A percentile compares a stretch with the other conserved stretches of the same genome.
Conservation (phyloP, 805 yeast species). For the Lachancea meyersii region DNA sequence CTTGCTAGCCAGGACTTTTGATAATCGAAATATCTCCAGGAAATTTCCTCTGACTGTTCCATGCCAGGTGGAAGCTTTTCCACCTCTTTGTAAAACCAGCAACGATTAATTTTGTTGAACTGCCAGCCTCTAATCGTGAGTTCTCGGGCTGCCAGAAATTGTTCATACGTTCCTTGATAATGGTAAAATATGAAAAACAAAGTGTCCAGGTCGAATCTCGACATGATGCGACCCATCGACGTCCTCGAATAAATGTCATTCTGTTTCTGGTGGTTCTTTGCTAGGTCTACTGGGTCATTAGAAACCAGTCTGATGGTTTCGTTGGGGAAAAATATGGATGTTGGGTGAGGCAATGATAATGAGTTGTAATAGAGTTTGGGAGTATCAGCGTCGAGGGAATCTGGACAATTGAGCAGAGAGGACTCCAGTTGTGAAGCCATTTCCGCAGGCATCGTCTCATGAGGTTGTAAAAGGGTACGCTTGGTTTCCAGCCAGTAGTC, state of each 20-base stretch:
- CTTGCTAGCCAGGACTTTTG: conserved; percentile 63
- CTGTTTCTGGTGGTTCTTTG: conserved; percentile 7
- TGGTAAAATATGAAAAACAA: conserved; percentile 90
- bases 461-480: conserved; percentile 27
- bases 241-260: conserved; percentile 31
- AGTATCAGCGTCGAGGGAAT: conserved; percentile 88
- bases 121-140: conserved; percentile 77
- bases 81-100: conserved; percentile 53
- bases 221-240: conserved; percentile 52
- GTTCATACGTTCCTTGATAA: conserved; percentile 62
- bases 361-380: conserved; percentile 49
- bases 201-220: conserved; percentile 78
- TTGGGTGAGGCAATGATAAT: conserved; percentile 81
- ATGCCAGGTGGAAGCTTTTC: conserved; percentile 78
- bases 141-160: conserved; percentile 75
- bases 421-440: conserved; percentile 49
- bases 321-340: conserved; percentile 80
- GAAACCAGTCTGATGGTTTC: conserved; percentile 34
- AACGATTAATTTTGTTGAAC: conserved; percentile 36
- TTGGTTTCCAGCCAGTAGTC: conserved; percentile 28
- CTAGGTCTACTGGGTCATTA: conserved; percentile 6
- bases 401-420: conserved; percentile 85
- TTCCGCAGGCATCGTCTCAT: conserved; percentile 25
- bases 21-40: conserved; percentile 81
- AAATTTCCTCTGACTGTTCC: conserved; percentile 41